Conservation (phyloP, 2,329 filamentous ascomycete genomes). For the Monosporascus sp. region DNA sequence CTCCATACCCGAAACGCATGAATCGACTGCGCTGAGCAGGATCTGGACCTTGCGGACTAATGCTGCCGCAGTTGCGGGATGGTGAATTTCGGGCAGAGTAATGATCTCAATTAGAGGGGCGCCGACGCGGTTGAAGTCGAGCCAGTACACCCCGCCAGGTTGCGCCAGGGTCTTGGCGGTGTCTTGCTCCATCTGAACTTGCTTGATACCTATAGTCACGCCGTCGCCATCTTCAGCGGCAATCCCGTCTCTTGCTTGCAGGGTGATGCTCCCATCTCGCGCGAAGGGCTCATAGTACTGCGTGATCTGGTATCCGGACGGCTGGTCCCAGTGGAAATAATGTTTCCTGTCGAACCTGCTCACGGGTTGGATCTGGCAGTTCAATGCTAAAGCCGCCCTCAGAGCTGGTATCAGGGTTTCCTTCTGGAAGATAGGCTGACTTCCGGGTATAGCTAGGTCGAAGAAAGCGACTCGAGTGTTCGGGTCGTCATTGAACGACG, state of each 20-base stretch:
- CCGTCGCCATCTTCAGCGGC: conserved; percentile 64
- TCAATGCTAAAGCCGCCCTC: conserved; percentile 77
- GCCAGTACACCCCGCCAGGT: conserved; percentile 64
- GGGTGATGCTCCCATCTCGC: conserved; percentile 63
- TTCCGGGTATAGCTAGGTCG: conserved; percentile 83
- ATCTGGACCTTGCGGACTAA: conserved; percentile 85
- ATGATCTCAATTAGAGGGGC: conserved; percentile 93
- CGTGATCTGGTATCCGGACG: conserved; percentile 93
- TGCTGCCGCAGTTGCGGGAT: conserved; percentile 80
- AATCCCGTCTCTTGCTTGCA: conserved; percentile 74
- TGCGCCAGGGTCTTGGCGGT: conserved; percentile 89
- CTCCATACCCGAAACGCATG: conserved; percentile 90
- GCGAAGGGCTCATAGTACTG: conserved; percentile 81
- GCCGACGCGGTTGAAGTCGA: conserved; percentile 93
- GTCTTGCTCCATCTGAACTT: conserved; percentile 96
- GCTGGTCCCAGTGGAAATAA: conserved; percentile 99
- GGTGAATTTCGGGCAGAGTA: conserved; percentile 80
- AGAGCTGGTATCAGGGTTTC: conserved; percentile 84
- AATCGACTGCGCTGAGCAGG: conserved; percentile 72
- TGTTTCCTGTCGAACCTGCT: conserved; percentile 95
- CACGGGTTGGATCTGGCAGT: conserved; percentile 68
- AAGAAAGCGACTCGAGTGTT: conserved; percentile 89
- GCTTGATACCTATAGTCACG: conserved; percentile 78
- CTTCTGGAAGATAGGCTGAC: conserved; percentile 79
- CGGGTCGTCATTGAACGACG: conserved; percentile 60